Evolutionary conservation across 108 stramenopile species (phyloP), one percentile per base, ranked within the genome.

Genomic region (Cyclostephanos invisitatus): DNA sequence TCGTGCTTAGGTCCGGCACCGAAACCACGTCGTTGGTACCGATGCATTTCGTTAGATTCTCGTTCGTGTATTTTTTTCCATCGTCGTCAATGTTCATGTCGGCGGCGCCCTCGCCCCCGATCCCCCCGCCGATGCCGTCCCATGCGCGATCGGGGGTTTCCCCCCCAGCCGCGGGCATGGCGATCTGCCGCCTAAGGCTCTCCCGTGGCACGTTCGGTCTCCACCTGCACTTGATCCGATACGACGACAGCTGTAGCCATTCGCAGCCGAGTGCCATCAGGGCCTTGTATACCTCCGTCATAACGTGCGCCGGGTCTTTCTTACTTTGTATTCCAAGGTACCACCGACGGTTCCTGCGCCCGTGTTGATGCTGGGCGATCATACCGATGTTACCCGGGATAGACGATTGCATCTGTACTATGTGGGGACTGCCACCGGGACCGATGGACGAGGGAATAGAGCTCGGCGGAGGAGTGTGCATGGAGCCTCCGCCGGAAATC

Each of bases 271-370:
- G 79, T 38, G 95, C 91, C 81, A 90, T 88, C 58, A 99, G 78
- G 9, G 99, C 99, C 71, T 97, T 97, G 84, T 98, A 98, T 20
- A 99, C 99, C 82, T 99, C 99, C 7, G 90, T 97, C 99, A 99
- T 99, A 54, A 99, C 99, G 71, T 96, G 98, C 17, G 95, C 97
- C n/a, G 99, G 99, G 58, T 99, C 97, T 72, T 98, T 98, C 72
- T 98, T 98, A 78, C 92, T 94, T 84, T 99, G 98, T 70, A 98
- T 98, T 35, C 98, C 98, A 46, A 99, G 84, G 72, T 98, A 99
- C 98, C 98, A 99, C 47, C 96, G 68, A 50, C 98, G 82, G 62
- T 92, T 96, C 78, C 94, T 78, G 64, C 89, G 63, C 29, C 90
- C 94, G 51, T 95, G 94, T 54, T 91, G 90, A 76, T 93, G 90